Base-by-base conservation (phyloP, 305 asterid species). In the Fraxinus nigra region DNA sequence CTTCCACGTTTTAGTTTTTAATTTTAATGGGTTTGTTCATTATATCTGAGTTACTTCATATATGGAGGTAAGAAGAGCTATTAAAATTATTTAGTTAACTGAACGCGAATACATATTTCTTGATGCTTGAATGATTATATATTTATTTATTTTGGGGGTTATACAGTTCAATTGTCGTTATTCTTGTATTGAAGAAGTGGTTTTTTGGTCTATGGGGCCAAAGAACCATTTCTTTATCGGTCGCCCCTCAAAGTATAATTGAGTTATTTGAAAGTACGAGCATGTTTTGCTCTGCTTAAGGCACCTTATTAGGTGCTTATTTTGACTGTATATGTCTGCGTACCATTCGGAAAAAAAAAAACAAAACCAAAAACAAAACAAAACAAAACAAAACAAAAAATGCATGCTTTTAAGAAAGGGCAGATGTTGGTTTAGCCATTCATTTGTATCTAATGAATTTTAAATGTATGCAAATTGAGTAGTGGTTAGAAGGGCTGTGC, bases 401-500 rank as follows among this genome's bases (percentile, higher is more conserved):
- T 1, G 46, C 14, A 40, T 40, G 48, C 48, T 40, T 40, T 8
- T 40, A 40, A 10, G 48, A 40, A 10, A 40, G 14, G 48, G 10
- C 51, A 43, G 54, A 10, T 3, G 54, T 10, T 11, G 1, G 13
- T 0, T 43, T 43, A 11, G n/a, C 13, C 54, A 2, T 2, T 43
- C 54, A 43, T 43, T 11, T 43, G 16, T 43, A 11, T 43, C 51
- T 43, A 43, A 43, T 11, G 54, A 43, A 43, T 43, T 16, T 43
- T 43, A 11, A 43, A 43, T 43, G n/a, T 43, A 9, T 43, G 54
- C 4, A 43, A 37, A 43, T 10, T 9, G 51, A n/a, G 82, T 82
- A 85, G 85, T 82, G 80, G 86, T 82, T 4, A 46, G 83, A 84
- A 87, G 5, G 80, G 82, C 82, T 78, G 78, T 43, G 82, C 83